Evolutionary conservation across 805 yeast species (phyloP).

Genomic region (Saccharomycopsis sp.): DNA sequence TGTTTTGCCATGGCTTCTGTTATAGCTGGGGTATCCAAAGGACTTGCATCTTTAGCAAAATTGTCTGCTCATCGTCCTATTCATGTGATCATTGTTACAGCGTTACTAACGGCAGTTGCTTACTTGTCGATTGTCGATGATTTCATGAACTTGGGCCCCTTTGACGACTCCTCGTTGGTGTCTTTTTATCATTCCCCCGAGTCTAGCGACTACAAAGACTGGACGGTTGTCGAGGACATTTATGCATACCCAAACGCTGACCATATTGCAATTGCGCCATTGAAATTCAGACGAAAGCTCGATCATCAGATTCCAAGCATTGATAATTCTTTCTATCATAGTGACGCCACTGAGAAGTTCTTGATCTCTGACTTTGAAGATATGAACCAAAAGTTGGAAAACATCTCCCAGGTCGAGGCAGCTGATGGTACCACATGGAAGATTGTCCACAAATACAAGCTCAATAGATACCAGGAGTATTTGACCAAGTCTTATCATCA

Average conservation of each 20-base stretch:
- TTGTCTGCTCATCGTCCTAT: conserved; percentile 76
- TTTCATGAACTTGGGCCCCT: conserved; percentile 33
- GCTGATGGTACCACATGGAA: conserved; percentile 50
- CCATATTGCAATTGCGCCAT: conserved; percentile 44
- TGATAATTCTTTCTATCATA: conserved; percentile 32
- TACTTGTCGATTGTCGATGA: conserved; percentile 69
- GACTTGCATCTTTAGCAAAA: conserved; percentile 39
- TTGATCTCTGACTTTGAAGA: conserved; percentile 30
- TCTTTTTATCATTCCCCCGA: conserved; percentile 33
- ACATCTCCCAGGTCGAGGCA: conserved; percentile 23
- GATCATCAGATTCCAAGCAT: conserved; percentile 34
- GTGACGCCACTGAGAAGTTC: conserved; percentile 35
- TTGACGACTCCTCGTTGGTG: conserved; percentile 21
- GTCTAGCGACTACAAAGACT: conserved; percentile 30
- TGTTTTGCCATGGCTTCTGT: too few species aligned
- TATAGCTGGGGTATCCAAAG: too few species aligned
- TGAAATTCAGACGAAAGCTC: conserved; percentile 44
- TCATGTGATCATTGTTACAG: conserved; percentile 66
- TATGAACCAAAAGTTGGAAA: conserved; percentile 20
- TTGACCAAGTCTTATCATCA: conserved; percentile 33
- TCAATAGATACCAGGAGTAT: conserved; percentile 49
- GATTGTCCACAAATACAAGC: conserved; percentile 41
- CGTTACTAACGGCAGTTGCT: conserved; percentile 69
- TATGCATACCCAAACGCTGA: conserved; percentile 34
- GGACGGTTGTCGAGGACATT: conserved; percentile 42